Evolutionary conservation across 345 rosid genomes (phyloP), one percentile per base, ranked within the genome.

Genomic region (Eucalyptus cloeziana): DNA sequence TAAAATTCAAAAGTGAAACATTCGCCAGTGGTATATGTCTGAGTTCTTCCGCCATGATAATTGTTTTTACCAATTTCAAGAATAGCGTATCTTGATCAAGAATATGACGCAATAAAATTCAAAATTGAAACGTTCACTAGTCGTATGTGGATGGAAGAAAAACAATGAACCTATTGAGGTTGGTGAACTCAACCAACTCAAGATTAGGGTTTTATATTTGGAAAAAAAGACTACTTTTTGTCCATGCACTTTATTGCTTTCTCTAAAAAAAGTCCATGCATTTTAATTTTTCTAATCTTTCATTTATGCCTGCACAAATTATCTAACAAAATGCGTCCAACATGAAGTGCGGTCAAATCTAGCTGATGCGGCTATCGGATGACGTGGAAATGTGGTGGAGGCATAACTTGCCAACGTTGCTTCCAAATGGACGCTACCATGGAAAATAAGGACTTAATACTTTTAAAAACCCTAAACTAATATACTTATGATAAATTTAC

Each of bases 1-100:
- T 62, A 15, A 62, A 62, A 62, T 30, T 62, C 71, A 62, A 62
- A 62, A 30, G 31, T 13, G 33, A 30, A 62, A 13, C 33, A 62
- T 15, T n/a, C 4, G 3, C 17, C 71, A 30, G 0, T 30, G 0
- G 5, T 62, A 24, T 24, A 25, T 56, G 10, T 51, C 17, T 50
- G 1, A 50, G 17, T 17, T 52, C 40, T 67, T 67, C 10, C 2
- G 5, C 76, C 76, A 7, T 67, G 40, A n/a, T n/a, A 67, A 15
- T 3, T n/a, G 2, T 14, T 33, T 14, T 15, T n/a, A n/a, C 17
- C 76, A n/a, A 67, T 67, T 67, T n/a, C 40, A 16, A 64, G 76
- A 67, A 31, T 33, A 67, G 5, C 11, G 0, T n/a, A 15, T 31
- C 10, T 67, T 67, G 40, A n/a, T 67, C 40, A 67, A 67, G 21